Evolutionary conservation across 371 early-diverging fungal genomes (phyloP).

Genomic region (Vairimorpha ceranae): DNA sequence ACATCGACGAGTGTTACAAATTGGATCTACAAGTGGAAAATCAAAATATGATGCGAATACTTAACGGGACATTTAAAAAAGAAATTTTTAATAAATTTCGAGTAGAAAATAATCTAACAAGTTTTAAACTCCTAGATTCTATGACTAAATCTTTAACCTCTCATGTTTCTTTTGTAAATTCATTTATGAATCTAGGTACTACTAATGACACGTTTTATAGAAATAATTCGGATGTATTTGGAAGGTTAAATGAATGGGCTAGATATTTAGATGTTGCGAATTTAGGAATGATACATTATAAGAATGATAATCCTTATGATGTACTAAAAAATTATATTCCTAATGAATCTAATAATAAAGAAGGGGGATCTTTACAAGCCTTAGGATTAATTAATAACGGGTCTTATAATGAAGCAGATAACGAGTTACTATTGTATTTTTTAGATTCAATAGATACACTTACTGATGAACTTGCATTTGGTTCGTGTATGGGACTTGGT

Average conservation of each 20-base stretch:
- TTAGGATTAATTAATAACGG: conserved; percentile 91
- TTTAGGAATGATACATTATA: conserved; percentile 92
- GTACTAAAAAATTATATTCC: conserved; percentile 66
- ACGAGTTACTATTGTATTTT: conserved; percentile 72
- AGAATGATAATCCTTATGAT: conserved; percentile 40
- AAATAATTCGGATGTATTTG: conserved; percentile 88
- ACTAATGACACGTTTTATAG: conserved; percentile 92
- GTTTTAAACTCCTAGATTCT: conserved; percentile 42
- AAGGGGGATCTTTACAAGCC: conserved; percentile 92
- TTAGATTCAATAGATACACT: conserved; percentile 62
- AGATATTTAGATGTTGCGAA: conserved; percentile 94
- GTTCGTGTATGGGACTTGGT: conserved; percentile 89
- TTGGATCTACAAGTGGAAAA: conserved; percentile 7
- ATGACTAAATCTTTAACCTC: conserved; percentile 26
- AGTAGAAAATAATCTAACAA: conserved; percentile 30
- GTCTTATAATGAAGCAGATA: conserved; percentile 70
- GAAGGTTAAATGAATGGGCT: conserved; percentile 91
- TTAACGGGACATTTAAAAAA: conserved; percentile 30
- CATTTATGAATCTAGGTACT: conserved; percentile 91
- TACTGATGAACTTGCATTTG: conserved; percentile 79
- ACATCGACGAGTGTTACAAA: conserved; percentile 28
- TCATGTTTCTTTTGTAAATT: conserved; percentile 81
- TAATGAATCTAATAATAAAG: conserved; percentile 67
- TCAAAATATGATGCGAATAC: conserved; percentile 4
- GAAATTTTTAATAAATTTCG: conserved; percentile 27